These are phyloP conservation scores for Curvularia hawaiiensis DNA, from an alignment of 2,329 filamentous ascomycete species.

Conservation along the genomic window DNA sequence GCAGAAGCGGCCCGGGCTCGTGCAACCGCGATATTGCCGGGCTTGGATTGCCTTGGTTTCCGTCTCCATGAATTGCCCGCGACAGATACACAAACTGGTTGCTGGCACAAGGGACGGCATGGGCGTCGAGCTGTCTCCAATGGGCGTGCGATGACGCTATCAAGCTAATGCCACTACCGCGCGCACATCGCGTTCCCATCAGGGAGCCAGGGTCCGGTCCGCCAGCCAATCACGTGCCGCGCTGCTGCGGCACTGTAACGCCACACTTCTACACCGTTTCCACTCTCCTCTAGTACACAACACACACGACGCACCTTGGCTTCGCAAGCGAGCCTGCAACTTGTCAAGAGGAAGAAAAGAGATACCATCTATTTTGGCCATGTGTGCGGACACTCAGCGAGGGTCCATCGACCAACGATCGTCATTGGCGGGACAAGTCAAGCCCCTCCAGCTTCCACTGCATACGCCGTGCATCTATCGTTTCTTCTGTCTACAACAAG, in stretches of 20 bases:
- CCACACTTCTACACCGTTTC: background rate
- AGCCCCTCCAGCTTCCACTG: background rate
- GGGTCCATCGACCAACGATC: background rate
- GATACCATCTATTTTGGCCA: background rate
- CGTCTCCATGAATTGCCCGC: background rate
- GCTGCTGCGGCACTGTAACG: background rate
- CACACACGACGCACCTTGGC: background rate
- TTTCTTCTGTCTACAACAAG: background rate
- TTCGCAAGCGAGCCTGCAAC: background rate
- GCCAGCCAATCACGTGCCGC: conserved; percentile 2
- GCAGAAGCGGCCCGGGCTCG: background rate
- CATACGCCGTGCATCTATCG: background rate
- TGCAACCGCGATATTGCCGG: background rate
- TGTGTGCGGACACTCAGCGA: background rate
- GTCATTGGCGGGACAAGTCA: background rate
- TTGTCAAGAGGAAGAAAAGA: background rate
- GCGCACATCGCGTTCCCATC: conserved; percentile 4
- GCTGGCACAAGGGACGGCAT: background rate
- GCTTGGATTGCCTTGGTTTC: background rate
- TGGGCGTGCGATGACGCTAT: conserved; percentile 5
- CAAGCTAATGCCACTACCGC: conserved; percentile 3
- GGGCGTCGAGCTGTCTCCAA: background rate
- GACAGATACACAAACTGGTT: background rate
- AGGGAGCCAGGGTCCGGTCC: background rate
- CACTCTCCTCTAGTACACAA: background rate